Conservation (phyloP, 352 stramenopile genomes). For the Phytophthora pisi region DNA sequence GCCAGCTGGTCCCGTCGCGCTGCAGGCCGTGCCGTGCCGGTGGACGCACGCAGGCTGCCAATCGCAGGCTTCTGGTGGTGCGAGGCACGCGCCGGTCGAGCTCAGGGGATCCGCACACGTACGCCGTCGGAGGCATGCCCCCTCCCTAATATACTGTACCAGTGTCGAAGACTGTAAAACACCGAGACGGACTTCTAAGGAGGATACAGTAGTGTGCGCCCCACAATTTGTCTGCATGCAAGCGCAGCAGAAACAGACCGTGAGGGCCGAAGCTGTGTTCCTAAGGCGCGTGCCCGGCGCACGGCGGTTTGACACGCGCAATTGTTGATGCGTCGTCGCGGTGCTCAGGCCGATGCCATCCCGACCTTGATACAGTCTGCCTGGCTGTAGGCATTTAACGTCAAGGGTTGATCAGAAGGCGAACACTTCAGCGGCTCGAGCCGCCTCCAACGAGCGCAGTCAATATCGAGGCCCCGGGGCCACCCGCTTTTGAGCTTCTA, state of each 20-base stretch:
- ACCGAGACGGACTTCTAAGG: background rate
- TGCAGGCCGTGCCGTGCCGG: too few relatives aligned
- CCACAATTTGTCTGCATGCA: background rate
- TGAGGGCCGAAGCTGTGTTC: background rate
- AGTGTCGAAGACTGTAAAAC: background rate
- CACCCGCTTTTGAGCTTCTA: too few relatives aligned
- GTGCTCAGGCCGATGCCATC: background rate
- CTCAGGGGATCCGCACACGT: too few relatives aligned
- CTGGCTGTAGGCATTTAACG: background rate
- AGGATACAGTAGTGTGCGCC: background rate
- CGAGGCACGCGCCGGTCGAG: too few relatives aligned
- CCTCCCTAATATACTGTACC: too few relatives aligned
- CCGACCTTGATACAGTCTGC: background rate
- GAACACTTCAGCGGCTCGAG: too few relatives aligned
- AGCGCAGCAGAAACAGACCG: background rate
- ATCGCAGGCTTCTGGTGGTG: too few relatives aligned
- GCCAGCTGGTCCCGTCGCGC: too few relatives aligned
- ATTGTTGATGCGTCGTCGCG: background rate
- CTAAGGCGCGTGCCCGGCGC: background rate
- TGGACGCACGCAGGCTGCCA: too few relatives aligned
- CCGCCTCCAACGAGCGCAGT: too few relatives aligned
- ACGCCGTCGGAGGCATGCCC: too few relatives aligned
- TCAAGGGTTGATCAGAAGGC: background rate
- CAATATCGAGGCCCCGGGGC: too few relatives aligned
- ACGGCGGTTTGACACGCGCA: background rate